Conservation (phyloP, 768 basidiomycete species). For the Suillus brevipes region DNA sequence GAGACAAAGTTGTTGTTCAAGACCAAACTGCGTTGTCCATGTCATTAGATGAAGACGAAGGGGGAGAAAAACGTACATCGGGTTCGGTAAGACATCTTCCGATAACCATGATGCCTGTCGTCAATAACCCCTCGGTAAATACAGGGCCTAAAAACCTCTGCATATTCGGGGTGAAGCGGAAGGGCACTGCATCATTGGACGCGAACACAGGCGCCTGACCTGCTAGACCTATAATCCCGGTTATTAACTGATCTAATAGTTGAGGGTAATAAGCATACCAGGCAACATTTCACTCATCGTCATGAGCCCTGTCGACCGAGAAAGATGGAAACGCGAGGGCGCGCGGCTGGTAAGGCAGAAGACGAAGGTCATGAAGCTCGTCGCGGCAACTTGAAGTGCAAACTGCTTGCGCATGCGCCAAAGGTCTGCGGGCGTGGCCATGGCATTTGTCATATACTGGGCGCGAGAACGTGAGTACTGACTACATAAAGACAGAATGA, state of each 20-base stretch:
- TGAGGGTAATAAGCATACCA: slow-evolving; percentile 42
- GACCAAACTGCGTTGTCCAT: slow-evolving; percentile 62
- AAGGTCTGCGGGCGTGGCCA: slow-evolving; percentile 79
- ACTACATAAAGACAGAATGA: slow-evolving; percentile 8
- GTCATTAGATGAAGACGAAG: slow-evolving; percentile 2
- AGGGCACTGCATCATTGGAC: slow-evolving; percentile 87
- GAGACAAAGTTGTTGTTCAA: slow-evolving; percentile 89
- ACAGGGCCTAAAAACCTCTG: slow-evolving; percentile 89
- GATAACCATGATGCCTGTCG: slow-evolving; percentile 87
- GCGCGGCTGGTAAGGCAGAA: slow-evolving; percentile 81
- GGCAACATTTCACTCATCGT: slow-evolving; percentile 93
- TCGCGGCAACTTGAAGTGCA: slow-evolving; percentile 82
- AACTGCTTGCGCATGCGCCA: slow-evolving; percentile 99
- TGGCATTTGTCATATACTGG: slow-evolving; percentile 89
- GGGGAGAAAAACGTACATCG: slow-evolving; percentile 54
- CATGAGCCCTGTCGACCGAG: slow-evolving; percentile 85
- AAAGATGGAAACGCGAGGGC: slow-evolving; percentile 85
- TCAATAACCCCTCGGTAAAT: slow-evolving; percentile 86
- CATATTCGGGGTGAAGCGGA: slow-evolving; percentile 96
- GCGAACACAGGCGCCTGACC: slow-evolving; percentile 61
- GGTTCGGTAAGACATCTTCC: slow-evolving; percentile 88
- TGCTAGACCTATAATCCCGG: slow-evolving; percentile 24
- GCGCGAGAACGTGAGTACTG: slow-evolving; percentile 3
- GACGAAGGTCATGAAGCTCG: slow-evolving; percentile 90
- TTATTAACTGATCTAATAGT: background rate